Evolutionary conservation across 257 asterid genomes (phyloP), one percentile per base, ranked within the genome.

Genomic region (Perilla frutescens): DNA sequence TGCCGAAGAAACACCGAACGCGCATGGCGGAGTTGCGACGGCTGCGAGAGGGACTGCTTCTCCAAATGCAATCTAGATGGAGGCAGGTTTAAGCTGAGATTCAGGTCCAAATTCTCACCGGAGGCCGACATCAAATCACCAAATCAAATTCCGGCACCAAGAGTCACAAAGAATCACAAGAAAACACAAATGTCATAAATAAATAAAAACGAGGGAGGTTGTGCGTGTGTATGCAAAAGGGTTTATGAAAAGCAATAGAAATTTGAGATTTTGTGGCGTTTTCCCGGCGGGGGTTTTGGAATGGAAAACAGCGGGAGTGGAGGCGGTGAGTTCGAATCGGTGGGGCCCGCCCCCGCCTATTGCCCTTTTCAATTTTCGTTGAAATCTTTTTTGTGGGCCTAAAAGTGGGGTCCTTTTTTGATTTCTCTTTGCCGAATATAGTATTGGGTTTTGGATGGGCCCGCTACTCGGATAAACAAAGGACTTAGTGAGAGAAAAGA

Each of bases 61-160:
- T 68, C 76, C 69, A 79, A 63, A 6, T 55, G 76, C 84, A 81
- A 56, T 70, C 71, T 65, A 15, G 90, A 67, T 1, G 80, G 75
- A 8, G 83, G 77, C n/a, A 69, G 65, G 62, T 76, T 82, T 7
- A 87, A 71, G 70, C 81, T 80, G 41, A 85, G 80, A 74, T 77
- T 83, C 10, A 83, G 81, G 77, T 87, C 86, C 15, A 85, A 34
- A 43, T 85, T 82, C 36, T 85, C 89, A n/a, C 84, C 82, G 9
- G 86, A 74, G 53, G 72, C 72, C 53, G 83, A 77, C 89, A 82
- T 79, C 26, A 20, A 20, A 15, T 31, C 59, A 51, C 44, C 54
- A 62, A 65, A 53, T 36, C 29, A 15, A 48, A 66, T 58, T 50
- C 15, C 64, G 59, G 34, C 20, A 26, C 37, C 14, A 20, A 40